Base-by-base conservation (phyloP, 441 rosid species). In the Dalechampia spathulata region DNA sequence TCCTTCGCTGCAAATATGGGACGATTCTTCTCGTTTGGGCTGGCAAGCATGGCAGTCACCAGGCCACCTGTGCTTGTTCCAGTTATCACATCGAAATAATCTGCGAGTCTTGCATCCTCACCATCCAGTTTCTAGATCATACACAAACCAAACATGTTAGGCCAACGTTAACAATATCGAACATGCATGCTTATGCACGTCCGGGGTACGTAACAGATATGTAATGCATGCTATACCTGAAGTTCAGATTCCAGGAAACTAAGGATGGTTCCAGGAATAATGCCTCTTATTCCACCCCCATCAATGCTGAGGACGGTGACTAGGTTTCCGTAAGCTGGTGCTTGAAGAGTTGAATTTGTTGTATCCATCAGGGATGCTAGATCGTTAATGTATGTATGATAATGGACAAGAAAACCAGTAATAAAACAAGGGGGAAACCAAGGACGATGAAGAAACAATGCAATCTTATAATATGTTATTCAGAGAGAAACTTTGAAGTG, bases 21-120 rank as follows among this genome's bases (percentile, higher is more conserved):
- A 20, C 79, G 83, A 13, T 59, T 65, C 11, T 55, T 36, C 13
- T 73, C 69, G 19, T 53, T 56, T 21, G 79, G 79, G 45, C 71
- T 47, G 0, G 87, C 59, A 15, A 85, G 73, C 87, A 85, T 82
- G 49, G 87, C 78, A 0, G 64, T 72, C 57, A 85, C 77, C 1
- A 85, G 72, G 20, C 87, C 94, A 6, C 90, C 88, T 0, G 86
- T 85, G 68, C 89, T 82, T 0, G 92, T 85, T 30, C 92, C 92
- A 0, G 82, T 66, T 5, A 85, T 67, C 55, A 83, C 81, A 67
- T 85, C 93, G 19, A 85, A 85, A 57, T 82, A 85, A 57, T 85
- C 84, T 11, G 82, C 81, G 9, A 47, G 13, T 40, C 67, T 54
- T 56, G 68, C 62, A 39, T 63, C 57, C 49, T 63, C 62, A 8